phyloP scores from a whole-genome alignment of 345 rosid species.

The Syzygium aromaticum region DNA sequence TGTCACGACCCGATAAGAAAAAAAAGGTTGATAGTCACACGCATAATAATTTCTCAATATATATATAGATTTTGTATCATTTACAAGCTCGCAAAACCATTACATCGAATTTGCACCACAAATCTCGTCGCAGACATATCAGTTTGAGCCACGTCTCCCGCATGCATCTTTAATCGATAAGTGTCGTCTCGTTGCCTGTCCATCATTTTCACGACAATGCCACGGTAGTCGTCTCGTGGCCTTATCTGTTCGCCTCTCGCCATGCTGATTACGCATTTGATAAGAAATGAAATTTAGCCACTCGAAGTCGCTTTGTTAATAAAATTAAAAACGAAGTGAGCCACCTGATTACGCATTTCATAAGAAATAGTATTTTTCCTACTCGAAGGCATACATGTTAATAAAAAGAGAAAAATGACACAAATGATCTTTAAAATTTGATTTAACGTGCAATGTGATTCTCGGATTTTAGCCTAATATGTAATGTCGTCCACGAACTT shows the following conservation, averaged over 20 bases:
- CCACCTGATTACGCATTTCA: neutral
- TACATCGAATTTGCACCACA: neutral
- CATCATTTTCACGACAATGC: neutral
- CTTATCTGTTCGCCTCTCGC: neutral
- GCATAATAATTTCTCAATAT: too few relatives aligned
- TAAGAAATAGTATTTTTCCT: neutral
- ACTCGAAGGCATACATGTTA: accelerated
- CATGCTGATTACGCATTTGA: accelerated
- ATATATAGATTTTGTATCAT: too few relatives aligned
- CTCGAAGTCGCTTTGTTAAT: neutral
- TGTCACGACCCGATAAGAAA: neutral
- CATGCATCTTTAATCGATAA: neutral
- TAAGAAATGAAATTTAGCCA: neutral
- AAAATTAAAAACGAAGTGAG: accelerated
- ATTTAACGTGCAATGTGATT: too few relatives aligned
- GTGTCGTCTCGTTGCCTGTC: accelerated
- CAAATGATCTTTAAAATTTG: too few relatives aligned
- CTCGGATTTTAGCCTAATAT: too few relatives aligned
- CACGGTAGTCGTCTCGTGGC: accelerated
- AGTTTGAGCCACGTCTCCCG: neutral
- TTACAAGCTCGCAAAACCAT: neutral
- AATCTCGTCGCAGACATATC: accelerated
- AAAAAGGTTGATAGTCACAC: too few relatives aligned
- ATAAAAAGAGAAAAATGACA: neutral
- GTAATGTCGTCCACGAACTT: too few relatives aligned